phyloP scores from a whole-genome alignment of 1,284 basidiomycete genomes.

The Phylloporus sp. region DNA sequence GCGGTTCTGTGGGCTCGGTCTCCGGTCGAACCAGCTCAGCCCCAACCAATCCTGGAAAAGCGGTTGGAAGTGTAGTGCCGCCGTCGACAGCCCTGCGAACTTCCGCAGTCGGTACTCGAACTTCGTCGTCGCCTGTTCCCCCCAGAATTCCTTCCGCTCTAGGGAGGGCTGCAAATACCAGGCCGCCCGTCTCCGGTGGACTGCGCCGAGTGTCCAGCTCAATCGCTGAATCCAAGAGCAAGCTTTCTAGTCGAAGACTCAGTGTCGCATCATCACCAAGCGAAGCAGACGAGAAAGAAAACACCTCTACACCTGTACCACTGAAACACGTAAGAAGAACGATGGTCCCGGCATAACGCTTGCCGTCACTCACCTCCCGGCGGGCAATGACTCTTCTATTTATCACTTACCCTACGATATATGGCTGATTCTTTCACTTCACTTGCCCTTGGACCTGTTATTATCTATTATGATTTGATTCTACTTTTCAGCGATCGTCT shows the following conservation, averaged over 20 bases:
- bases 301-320: conserved; percentile 15
- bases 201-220: conserved; percentile 30
- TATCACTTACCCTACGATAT: conserved; percentile 8
- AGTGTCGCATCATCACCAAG: conserved; percentile 26
- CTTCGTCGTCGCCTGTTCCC: conserved; percentile 42
- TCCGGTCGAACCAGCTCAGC: conserved; percentile 52
- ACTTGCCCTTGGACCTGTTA: conserved; percentile 21
- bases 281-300: conserved; percentile 34
- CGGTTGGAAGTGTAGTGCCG: conserved; percentile 48
- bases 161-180: conserved; percentile 25
- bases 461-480: too few relatives aligned
- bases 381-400: conserved; percentile 12
- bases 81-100: conserved; percentile 46
- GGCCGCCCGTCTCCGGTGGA: conserved; percentile 11
- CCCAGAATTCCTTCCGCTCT: conserved; percentile 40
- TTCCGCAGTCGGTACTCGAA: conserved; percentile 35
- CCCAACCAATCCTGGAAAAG: conserved; percentile 28
- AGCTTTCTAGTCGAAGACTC: conserved; percentile 19
- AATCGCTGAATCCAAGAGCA: conserved; percentile 22
- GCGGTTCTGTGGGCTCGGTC: conserved; percentile 63
- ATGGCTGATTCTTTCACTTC: conserved; percentile 1
- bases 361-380: too few relatives aligned
- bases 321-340: conserved; percentile 24
- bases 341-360: conserved; percentile 21
- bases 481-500: conserved; percentile 15